A percentile compares a stretch with the other conserved stretches of the same genome.
Evolutionary conservation across 805 yeast species (phyloP).

Genomic region (Yamadazyma laniorum): DNA sequence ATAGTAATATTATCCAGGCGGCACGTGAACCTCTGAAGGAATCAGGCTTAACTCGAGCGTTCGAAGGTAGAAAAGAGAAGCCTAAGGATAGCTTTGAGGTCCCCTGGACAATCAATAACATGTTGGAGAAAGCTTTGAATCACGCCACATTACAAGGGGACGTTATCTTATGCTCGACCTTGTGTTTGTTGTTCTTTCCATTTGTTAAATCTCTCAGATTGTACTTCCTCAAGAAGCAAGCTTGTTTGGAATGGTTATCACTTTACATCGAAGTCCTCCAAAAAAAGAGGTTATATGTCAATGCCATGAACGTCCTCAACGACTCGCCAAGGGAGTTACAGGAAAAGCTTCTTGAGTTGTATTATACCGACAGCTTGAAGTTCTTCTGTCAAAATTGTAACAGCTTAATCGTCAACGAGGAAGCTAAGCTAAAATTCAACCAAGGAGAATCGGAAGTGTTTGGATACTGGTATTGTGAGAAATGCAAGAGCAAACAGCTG

Average conservation of each 20-base stretch:
- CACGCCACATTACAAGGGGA: slow-evolving; percentile 65
- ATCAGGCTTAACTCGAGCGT: slow-evolving; percentile 16
- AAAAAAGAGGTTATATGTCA: slow-evolving; percentile 49
- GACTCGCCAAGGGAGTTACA: slow-evolving; percentile 31
- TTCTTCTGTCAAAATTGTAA: slow-evolving; percentile 64
- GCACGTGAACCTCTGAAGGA: background rate
- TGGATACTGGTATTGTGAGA: slow-evolving; percentile 86
- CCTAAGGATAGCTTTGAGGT: slow-evolving; percentile 12
- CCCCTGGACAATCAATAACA: slow-evolving; percentile 58
- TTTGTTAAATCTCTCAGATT: slow-evolving; percentile 17
- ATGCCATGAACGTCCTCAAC: slow-evolving; percentile 57
- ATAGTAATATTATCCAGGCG: background rate
- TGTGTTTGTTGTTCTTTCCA: slow-evolving; percentile 51
- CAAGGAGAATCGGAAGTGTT: slow-evolving; percentile 22
- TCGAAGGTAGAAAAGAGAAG: slow-evolving; percentile 5
- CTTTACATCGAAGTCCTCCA: slow-evolving; percentile 55
- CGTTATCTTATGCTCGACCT: slow-evolving; percentile 54
- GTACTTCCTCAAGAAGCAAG: slow-evolving; percentile 20
- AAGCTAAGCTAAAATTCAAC: slow-evolving; percentile 39
- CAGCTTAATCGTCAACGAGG: slow-evolving; percentile 58
- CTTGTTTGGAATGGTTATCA: slow-evolving; percentile 54
- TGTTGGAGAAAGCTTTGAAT: slow-evolving; percentile 52
- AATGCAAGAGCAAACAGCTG: slow-evolving; percentile 57
- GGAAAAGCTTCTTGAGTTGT: slow-evolving; percentile 27
- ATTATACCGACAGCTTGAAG: slow-evolving; percentile 36